A percentile compares a stretch with the other conserved stretches of the same genome.
phyloP scores from a whole-genome alignment of 78 protist species.

The Dictyostelium capitatum region DNA sequence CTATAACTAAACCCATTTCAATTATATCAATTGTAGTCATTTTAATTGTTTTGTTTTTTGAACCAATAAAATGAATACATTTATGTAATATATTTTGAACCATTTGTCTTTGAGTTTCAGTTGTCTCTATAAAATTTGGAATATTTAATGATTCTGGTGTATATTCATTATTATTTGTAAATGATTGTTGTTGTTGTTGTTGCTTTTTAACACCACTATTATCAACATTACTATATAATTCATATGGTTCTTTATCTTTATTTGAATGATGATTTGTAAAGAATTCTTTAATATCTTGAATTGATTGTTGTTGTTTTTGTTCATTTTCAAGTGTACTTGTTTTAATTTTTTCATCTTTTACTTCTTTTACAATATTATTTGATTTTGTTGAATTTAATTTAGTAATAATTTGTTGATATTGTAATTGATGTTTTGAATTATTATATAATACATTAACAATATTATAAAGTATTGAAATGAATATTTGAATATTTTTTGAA shows the following conservation, averaged over 20 bases:
- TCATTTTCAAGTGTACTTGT: background rate
- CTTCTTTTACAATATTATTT: background rate
- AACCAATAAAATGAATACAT: conserved; percentile 42
- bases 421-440: conserved; percentile 28
- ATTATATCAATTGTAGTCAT: conserved; percentile 35
- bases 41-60: conserved; percentile 35
- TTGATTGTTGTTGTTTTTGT: conserved; percentile 8
- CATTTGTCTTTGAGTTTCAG: conserved; percentile 43
- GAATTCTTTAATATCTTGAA: conserved; percentile 58
- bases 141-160: background rate
- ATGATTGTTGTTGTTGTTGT: background rate
- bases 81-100: conserved; percentile 29
- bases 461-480: conserved; percentile 32
- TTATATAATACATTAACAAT: conserved; percentile 51
- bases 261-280: conserved; percentile 40
- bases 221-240: background rate
- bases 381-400: background rate
- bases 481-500: conserved; percentile 16
- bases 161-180: background rate
- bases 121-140: conserved; percentile 27
- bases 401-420: background rate
- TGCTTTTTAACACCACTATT: background rate
- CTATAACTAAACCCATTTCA: conserved; percentile 40
- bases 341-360: background rate
- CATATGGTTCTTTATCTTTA: background rate